phyloP scores from a whole-genome alignment of 441 rosid species.

The Mallotus repandus region DNA sequence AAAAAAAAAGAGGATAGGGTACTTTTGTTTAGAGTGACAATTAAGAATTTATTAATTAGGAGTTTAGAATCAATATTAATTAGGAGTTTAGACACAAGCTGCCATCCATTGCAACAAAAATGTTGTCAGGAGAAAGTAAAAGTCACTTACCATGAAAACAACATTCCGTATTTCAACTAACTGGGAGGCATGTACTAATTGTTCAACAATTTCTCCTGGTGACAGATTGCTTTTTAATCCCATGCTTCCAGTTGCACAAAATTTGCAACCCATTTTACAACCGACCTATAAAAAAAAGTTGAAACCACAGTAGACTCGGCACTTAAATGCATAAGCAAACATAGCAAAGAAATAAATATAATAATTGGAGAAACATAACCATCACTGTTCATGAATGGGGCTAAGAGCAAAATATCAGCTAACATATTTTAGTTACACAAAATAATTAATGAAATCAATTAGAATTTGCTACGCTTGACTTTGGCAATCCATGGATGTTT shows the following conservation, averaged over 20 bases:
- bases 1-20: neutral
- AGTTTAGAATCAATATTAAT: neutral
- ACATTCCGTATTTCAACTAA: constrained; percentile 75
- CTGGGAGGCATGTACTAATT: constrained; percentile 84
- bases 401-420: neutral
- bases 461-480: neutral
- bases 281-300: constrained; percentile 37
- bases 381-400: neutral
- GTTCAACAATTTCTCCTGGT: constrained; percentile 92
- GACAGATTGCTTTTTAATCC: constrained; percentile 83
- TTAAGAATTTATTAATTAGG: neutral
- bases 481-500: neutral
- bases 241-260: constrained; percentile 98
- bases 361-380: neutral
- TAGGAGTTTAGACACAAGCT: neutral
- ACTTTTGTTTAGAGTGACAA: neutral
- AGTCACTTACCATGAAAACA: constrained; percentile 74
- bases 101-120: neutral
- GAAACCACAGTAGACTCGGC: too few relatives aligned
- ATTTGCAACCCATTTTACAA: constrained; percentile 97
- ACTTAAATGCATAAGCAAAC: neutral
- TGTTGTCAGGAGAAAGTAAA: neutral
- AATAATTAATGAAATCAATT: neutral
- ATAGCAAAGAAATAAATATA: neutral
- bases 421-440: neutral